These are phyloP conservation scores for Entoloma clypeatum DNA, from an alignment of 1,284 basidiomycete genomes.

Conservation along the genomic window DNA sequence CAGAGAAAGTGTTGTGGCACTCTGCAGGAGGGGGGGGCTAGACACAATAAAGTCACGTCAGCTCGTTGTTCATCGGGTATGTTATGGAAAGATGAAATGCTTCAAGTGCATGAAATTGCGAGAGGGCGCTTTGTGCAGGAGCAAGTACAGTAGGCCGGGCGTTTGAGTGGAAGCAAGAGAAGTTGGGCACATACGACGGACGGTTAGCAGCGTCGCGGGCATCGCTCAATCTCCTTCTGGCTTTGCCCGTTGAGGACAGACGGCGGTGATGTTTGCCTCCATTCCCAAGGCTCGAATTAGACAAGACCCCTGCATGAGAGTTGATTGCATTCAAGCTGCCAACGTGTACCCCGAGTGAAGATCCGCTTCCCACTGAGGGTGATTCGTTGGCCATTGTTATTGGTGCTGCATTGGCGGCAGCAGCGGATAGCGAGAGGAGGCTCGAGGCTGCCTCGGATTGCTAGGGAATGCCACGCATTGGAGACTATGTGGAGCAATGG, in stretches of 20 bases:
- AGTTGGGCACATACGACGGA: slow-evolving; percentile 56
- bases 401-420: slow-evolving; percentile 47
- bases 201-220: slow-evolving; percentile 69
- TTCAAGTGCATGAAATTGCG: slow-evolving; percentile 5
- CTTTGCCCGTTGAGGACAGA: slow-evolving; percentile 63
- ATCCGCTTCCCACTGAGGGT: slow-evolving; percentile 22
- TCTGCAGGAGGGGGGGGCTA: slow-evolving; percentile 43
- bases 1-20: slow-evolving; percentile 42
- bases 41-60: slow-evolving; percentile 4
- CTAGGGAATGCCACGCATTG: slow-evolving; percentile 20
- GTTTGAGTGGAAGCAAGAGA: slow-evolving; percentile 5
- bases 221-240: slow-evolving; percentile 66
- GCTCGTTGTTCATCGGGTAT: slow-evolving; percentile 7
- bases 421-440: slow-evolving; percentile 64
- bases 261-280: slow-evolving; percentile 58
- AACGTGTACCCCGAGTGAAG: slow-evolving; percentile 14
- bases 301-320: slow-evolving; percentile 15
- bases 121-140: background rate
- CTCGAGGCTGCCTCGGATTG: slow-evolving; percentile 42
- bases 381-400: slow-evolving; percentile 33
- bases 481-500: slow-evolving; percentile 5
- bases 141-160: background rate
- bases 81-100: slow-evolving; percentile 3
- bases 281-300: slow-evolving; percentile 28
- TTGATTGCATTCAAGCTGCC: slow-evolving; percentile 14